phyloP scores from a whole-genome alignment of 192 early-diverging fungal genomes.

The Podila clonocystis region DNA sequence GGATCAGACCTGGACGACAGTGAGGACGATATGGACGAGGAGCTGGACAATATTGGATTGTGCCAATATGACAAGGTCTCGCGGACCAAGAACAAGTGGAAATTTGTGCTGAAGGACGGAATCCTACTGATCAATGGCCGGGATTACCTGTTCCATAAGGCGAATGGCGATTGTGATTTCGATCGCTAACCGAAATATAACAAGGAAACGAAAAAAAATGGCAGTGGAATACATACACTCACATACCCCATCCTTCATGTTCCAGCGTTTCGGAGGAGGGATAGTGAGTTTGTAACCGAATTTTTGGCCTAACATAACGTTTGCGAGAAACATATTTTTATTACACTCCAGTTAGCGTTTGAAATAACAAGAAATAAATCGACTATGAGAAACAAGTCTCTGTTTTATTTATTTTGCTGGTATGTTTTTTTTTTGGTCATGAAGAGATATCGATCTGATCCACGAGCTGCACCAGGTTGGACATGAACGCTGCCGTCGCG shows the following conservation, averaged over 20 bases:
- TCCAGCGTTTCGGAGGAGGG: neutral
- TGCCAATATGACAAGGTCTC: conserved; percentile 67
- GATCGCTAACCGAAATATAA: conserved; percentile 79
- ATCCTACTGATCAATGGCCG: conserved; percentile 95
- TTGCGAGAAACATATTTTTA: neutral
- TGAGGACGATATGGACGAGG: conserved; percentile 48
- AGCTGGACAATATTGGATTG: conserved; percentile 43
- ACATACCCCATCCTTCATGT: neutral
- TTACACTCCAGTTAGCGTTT: neutral
- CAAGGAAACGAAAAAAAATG: too few species aligned
- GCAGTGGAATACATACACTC: too few species aligned
- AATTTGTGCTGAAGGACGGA: conserved; percentile 96
- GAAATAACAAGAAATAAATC: neutral
- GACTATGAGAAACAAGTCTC: neutral
- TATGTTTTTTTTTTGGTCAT: neutral
- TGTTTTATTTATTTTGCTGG: neutral
- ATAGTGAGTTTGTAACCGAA: too few species aligned
- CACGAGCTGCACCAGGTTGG: conserved; percentile 27
- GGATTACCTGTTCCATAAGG: conserved; percentile 95
- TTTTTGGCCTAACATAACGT: too few species aligned
- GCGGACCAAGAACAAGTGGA: conserved; percentile 99
- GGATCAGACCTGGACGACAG: conserved; percentile 51
- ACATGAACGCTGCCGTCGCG: conserved; percentile 25
- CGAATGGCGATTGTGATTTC: conserved; percentile 90
- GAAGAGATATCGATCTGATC: conserved; percentile 20